Conservation (phyloP, 371 early-diverging fungal species). For the Rhizopus sp. region DNA sequence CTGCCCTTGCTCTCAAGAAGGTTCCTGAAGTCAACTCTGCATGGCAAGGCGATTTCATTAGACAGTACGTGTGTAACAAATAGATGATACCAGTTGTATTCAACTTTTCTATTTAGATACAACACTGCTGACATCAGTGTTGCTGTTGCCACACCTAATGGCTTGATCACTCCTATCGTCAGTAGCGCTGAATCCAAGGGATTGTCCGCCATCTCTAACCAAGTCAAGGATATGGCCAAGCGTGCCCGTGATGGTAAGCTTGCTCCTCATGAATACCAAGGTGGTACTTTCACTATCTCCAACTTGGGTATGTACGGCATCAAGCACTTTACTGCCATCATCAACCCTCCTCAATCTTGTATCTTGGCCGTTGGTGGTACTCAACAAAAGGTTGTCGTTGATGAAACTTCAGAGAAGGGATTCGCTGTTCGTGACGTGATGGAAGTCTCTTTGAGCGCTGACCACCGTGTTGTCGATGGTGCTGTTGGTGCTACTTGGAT, state of each 20-base stretch:
- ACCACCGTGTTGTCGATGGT: conserved; percentile 98
- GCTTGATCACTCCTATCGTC: conserved; percentile 97
- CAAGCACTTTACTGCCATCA: conserved; percentile 95
- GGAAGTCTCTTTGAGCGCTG: conserved; percentile 91
- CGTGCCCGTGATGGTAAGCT: conserved; percentile 91
- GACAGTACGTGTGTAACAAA: conserved; percentile 64
- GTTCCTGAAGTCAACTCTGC: conserved; percentile 96
- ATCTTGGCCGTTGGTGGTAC: conserved; percentile 94
- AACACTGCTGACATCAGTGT: conserved; percentile 92
- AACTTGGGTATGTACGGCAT: conserved; percentile 98
- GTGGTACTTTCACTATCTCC: conserved; percentile 96
- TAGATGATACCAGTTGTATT: background rate
- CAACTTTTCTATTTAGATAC: conserved; percentile 54
- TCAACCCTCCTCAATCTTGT: conserved; percentile 96
- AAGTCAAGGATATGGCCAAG: conserved; percentile 84
- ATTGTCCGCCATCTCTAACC: conserved; percentile 80
- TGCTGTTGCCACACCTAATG: conserved; percentile 93
- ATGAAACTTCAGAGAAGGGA: conserved; percentile 59
- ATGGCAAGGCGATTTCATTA: conserved; percentile 93
- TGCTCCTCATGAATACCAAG: conserved; percentile 94
- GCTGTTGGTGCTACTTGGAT: conserved; percentile 95
- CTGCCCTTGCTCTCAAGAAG: conserved; percentile 86
- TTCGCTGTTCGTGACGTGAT: conserved; percentile 73
- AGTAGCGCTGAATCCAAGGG: conserved; percentile 84
- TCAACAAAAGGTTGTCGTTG: conserved; percentile 82